phyloP scores from a whole-genome alignment of 2,329 filamentous ascomycete species.

The Fusarium sororula region DNA sequence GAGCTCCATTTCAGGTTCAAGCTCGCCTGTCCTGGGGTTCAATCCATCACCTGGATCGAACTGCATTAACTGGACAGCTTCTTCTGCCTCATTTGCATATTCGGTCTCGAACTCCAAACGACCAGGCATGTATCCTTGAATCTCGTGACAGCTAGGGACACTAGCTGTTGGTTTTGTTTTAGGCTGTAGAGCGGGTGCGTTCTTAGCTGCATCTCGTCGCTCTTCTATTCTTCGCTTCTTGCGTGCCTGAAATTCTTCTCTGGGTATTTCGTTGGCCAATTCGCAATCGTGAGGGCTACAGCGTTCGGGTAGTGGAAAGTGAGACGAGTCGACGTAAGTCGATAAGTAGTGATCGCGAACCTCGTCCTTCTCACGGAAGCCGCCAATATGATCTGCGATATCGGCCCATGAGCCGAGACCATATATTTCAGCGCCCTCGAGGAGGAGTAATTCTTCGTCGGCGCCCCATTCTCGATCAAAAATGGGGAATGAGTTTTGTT shows the following conservation, averaged over 20 bases:
- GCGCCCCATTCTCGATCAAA: constrained; percentile 96
- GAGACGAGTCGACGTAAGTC: constrained; percentile 83
- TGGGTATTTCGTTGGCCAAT: constrained; percentile 80
- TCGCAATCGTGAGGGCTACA: constrained; percentile 84
- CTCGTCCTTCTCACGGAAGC: constrained; percentile 93
- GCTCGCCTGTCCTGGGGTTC: constrained; percentile 82
- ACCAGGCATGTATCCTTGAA: constrained; percentile 98
- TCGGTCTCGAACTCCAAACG: constrained; percentile 97
- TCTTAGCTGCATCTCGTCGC: constrained; percentile 86
- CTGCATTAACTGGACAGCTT: constrained; percentile 97
- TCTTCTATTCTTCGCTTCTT: constrained; percentile 96
- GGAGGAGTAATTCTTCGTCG: constrained; percentile 90
- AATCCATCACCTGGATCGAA: constrained; percentile 96
- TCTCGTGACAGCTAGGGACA: constrained; percentile 95
- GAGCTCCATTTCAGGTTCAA: constrained; percentile 95
- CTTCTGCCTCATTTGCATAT: constrained; percentile 96
- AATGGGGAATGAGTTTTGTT: constrained; percentile 98
- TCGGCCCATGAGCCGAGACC: constrained; percentile 97
- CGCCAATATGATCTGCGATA: constrained; percentile 97
- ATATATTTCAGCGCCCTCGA: constrained; percentile 96
- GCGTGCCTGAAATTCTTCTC: constrained; percentile 90
- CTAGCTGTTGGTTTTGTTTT: constrained; percentile 97
- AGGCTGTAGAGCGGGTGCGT: constrained; percentile 81
- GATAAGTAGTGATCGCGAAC: constrained; percentile 93
- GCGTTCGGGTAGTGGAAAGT: constrained; percentile 86